phyloP scores from a whole-genome alignment of 2,329 filamentous ascomycete genomes.

The Neonectria coccinea region DNA sequence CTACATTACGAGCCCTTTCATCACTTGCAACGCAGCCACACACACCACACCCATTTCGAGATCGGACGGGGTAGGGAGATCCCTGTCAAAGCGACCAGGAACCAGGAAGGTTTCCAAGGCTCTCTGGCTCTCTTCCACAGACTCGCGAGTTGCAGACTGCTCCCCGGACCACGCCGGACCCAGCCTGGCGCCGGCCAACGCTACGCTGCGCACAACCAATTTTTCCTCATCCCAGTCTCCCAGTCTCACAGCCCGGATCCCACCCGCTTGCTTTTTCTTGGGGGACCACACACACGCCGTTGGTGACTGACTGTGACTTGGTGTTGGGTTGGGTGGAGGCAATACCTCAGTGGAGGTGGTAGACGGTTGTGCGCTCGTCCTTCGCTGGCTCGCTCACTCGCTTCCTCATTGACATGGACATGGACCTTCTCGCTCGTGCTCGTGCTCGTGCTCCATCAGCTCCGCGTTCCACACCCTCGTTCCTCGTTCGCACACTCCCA shows the following conservation, averaged over 20 bases:
- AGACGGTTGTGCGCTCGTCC: slow-evolving; percentile 10
- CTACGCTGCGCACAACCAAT: slow-evolving; percentile 34
- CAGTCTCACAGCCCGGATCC: slow-evolving; percentile 22
- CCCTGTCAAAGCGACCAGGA: slow-evolving; percentile 32
- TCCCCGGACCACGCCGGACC: slow-evolving; percentile 20
- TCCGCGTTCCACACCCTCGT: slow-evolving; percentile 29
- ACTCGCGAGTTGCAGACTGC: neutral
- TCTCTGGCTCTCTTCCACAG: slow-evolving; percentile 1
- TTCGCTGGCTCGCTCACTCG: slow-evolving; percentile 4
- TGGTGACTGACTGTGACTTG: slow-evolving; percentile 3
- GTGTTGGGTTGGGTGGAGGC: slow-evolving; percentile 3
- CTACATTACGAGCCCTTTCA: slow-evolving; percentile 19
- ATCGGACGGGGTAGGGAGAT: slow-evolving; percentile 31
- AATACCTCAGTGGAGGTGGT: slow-evolving; percentile 5
- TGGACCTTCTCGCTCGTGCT: slow-evolving; percentile 19
- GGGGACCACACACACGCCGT: neutral
- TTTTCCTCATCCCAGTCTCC: slow-evolving; percentile 12
- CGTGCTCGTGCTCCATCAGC: slow-evolving; percentile 28
- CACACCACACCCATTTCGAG: slow-evolving; percentile 29
- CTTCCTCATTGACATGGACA: slow-evolving; percentile 6
- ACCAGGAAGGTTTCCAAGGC: slow-evolving; percentile 24
- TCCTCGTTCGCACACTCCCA: slow-evolving; percentile 38
- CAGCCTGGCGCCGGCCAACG: slow-evolving; percentile 24
- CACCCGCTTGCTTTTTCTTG: slow-evolving; percentile 25
- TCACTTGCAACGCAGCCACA: slow-evolving; percentile 40